Percentiles rank a stretch among this genome's conserved stretches.
phyloP scores from a whole-genome alignment of 2,329 filamentous ascomycete species.

The Xylariaceae sp. region DNA sequence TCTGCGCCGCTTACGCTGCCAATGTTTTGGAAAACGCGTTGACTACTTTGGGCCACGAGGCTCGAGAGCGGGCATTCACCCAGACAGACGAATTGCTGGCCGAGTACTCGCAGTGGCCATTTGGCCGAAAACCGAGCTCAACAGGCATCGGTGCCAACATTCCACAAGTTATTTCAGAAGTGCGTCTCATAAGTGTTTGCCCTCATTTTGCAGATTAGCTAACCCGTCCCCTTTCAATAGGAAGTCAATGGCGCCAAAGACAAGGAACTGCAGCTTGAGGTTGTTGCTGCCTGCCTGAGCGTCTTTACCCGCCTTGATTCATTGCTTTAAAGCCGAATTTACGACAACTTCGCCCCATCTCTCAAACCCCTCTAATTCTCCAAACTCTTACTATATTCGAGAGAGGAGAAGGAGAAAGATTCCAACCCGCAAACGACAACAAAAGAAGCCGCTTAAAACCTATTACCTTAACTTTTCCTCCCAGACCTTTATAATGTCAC shows the following conservation, averaged over 20 bases:
- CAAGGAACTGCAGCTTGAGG: conserved; percentile 93
- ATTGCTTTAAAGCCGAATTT: conserved; percentile 57
- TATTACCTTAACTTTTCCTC: neutral
- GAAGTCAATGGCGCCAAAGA: conserved; percentile 84
- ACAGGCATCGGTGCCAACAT: conserved; percentile 89
- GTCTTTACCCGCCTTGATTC: conserved; percentile 98
- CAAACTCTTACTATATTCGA: neutral
- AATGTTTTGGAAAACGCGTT: conserved; percentile 98
- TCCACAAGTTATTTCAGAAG: conserved; percentile 76
- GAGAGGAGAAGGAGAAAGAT: neutral
- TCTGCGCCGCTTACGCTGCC: conserved; percentile 94
- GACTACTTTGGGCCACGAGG: conserved; percentile 87
- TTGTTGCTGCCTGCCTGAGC: conserved; percentile 91
- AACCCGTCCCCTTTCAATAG: conserved; percentile 31
- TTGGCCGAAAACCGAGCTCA: conserved; percentile 73
- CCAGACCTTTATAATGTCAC: conserved; percentile 2
- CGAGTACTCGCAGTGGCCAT: conserved; percentile 97
- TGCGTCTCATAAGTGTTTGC: conserved; percentile 29
- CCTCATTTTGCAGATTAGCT: neutral
- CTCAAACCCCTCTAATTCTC: conserved; percentile 4
- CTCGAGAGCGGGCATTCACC: conserved; percentile 87
- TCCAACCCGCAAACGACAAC: conserved; percentile 4
- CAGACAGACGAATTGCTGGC: conserved; percentile 94
- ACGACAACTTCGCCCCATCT: neutral
- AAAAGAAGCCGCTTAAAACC: neutral